These are phyloP conservation scores for Colletotrichum graminicola DNA, from an alignment of 2,329 filamentous ascomycete species.

Conservation along the genomic window DNA sequence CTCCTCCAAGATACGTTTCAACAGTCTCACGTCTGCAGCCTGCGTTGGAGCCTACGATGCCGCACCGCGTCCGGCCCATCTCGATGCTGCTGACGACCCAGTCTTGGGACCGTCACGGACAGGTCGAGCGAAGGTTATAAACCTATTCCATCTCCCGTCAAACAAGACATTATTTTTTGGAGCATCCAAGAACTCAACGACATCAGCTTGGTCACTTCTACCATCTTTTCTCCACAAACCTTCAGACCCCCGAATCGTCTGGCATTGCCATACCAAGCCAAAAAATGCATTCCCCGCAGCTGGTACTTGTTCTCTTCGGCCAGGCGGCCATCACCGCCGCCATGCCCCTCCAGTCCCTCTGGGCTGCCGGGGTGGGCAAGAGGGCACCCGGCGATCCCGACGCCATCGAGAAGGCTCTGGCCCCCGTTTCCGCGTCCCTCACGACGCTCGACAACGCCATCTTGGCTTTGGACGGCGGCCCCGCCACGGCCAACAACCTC, in stretches of 20 bases:
- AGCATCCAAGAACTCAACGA: conserved; percentile 37
- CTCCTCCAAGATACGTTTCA: conserved; percentile 27
- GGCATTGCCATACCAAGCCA: conserved; percentile 4
- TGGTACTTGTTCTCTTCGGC: conserved; percentile 33
- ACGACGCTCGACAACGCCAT: conserved; percentile 30
- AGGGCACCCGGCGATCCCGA: conserved; percentile 24
- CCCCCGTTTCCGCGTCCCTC: conserved; percentile 28
- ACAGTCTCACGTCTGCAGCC: conserved; percentile 13
- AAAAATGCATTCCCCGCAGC: conserved; percentile 17
- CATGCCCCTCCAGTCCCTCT: conserved; percentile 9
- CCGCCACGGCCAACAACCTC: conserved; percentile 37
- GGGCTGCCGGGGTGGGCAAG: background rate
- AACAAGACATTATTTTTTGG: background rate
- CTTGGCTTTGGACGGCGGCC: conserved; percentile 28
- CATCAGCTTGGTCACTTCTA: conserved; percentile 30
- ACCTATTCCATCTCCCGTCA: conserved; percentile 32
- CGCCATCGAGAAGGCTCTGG: conserved; percentile 28
- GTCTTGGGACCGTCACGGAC: conserved; percentile 10
- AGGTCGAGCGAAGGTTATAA: conserved; percentile 35
- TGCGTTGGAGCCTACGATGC: conserved; percentile 3
- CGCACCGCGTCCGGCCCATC: background rate
- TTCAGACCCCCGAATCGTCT: conserved; percentile 27
- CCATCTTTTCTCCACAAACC: conserved; percentile 8
- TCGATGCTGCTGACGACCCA: background rate
- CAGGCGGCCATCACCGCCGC: conserved; percentile 31